Evolutionary conservation across 331 rosid species (phyloP), one percentile per base, ranked within the genome.

Genomic region (Pyrus hybrid): DNA sequence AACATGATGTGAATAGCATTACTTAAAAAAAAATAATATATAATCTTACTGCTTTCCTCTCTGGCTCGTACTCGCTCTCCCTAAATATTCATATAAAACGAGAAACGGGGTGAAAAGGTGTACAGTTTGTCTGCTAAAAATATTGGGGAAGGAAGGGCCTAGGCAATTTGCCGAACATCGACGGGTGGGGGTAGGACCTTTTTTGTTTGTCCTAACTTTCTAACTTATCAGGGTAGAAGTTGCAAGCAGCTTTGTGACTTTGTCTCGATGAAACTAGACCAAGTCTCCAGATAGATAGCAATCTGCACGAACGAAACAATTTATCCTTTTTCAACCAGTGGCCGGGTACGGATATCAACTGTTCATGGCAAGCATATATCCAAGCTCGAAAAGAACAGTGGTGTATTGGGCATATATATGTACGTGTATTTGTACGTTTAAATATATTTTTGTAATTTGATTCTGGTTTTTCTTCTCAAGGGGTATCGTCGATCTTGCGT

Each of bases 21-120:
- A n/a, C n/a, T n/a, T n/a, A n/a, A n/a, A n/a, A n/a, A n/a, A n/a
- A 82, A 30, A 79, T 51, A 16, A 16, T 14, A 51, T 51, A 54
- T 9, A 18, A 2, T 33, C 18, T 16, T 70, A 51, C 76, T 84
- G 71, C 86, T 75, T 78, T 78, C 75, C 63, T 76, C 80, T 78
- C 81, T 79, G 81, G 78, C 26, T 54, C 65, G 61, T 54, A 43
- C 65, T 57, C n/a, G n/a, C 63, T 61, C 74, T 65, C 78, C 21
- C 70, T 51, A 37, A 17, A 29, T 22, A 22, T 35, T 69, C 58
- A 67, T 22, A 20, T 37, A 54, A 45, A 66, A 80, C 22, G 29
- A 62, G 58, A 30, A 37, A 65, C 73, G 83, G 78, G 76, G 45
- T 37, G 66, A 67, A 67, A 67, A 67, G 69, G 76, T 66, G 5